phyloP scores from a whole-genome alignment of 2,329 filamentous ascomycete species.

The Alternaria rosae region DNA sequence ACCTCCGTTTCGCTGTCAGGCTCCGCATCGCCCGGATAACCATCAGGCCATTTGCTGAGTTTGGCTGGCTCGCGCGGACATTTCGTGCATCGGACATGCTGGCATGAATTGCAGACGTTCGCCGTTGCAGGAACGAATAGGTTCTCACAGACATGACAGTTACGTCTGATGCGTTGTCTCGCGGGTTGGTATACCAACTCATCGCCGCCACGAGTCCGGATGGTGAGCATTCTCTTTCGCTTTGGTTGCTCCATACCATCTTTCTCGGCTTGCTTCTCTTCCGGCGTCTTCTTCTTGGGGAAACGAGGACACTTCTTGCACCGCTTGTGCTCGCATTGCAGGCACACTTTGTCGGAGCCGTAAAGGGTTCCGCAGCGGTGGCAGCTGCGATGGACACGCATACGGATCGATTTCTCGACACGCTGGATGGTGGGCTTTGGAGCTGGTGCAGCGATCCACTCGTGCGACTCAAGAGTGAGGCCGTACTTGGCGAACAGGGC shows the following conservation, averaged over 20 bases:
- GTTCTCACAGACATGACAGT: conserved; percentile 76
- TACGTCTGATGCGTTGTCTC: conserved; percentile 75
- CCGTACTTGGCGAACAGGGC: conserved; percentile 55
- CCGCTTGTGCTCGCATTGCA: conserved; percentile 77
- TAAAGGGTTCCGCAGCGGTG: conserved; percentile 82
- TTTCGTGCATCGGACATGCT: conserved; percentile 77
- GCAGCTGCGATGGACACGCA: conserved; percentile 80
- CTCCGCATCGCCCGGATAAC: conserved; percentile 70
- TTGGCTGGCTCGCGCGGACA: conserved; percentile 82
- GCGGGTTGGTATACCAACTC: conserved; percentile 76
- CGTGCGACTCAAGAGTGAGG: conserved; percentile 50
- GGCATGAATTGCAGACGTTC: conserved; percentile 73
- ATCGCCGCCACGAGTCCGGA: conserved; percentile 70
- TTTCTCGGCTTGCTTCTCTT: conserved; percentile 42
- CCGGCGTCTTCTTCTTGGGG: conserved; percentile 67
- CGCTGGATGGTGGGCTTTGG: conserved; percentile 54
- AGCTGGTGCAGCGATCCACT: conserved; percentile 41
- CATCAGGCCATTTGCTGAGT: conserved; percentile 72
- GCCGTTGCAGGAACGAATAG: conserved; percentile 61
- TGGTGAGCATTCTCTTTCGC: conserved; percentile 62
- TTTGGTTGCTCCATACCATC: conserved; percentile 56
- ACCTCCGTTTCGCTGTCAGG: conserved; percentile 44
- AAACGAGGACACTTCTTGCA: conserved; percentile 83
- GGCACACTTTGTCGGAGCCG: conserved; percentile 74
- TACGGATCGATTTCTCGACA: conserved; percentile 77